These are phyloP conservation scores for Malus sieversii DNA, from an alignment of 306 rosid genomes.

Conservation along the genomic window DNA sequence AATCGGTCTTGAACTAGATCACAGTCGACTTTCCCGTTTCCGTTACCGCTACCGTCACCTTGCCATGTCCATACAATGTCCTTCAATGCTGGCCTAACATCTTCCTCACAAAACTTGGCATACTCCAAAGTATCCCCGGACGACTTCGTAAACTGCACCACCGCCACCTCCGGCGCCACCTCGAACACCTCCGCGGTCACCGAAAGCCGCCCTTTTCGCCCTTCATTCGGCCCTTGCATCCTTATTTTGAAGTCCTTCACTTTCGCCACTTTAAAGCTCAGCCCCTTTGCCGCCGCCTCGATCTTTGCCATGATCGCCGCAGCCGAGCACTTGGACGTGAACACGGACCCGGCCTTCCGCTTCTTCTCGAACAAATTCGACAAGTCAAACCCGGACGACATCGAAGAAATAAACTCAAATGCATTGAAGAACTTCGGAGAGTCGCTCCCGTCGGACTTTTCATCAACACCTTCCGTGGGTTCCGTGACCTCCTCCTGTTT, in stretches of 20 bases:
- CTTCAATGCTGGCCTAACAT: constrained; percentile 59
- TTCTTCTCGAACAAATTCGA: constrained; percentile 60
- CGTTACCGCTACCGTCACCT: constrained; percentile 34
- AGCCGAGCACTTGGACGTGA: constrained; percentile 56
- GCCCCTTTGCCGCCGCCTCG: constrained; percentile 41
- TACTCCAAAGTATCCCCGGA: constrained; percentile 74
- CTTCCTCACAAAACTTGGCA: constrained; percentile 54
- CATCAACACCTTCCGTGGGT: neutral
- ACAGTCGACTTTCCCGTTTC: neutral
- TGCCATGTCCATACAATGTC: constrained; percentile 92
- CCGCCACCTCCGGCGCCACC: constrained; percentile 67
- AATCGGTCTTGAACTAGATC: neutral
- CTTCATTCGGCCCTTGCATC: constrained; percentile 44
- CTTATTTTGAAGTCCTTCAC: constrained; percentile 49
- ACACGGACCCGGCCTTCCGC: constrained; percentile 40
- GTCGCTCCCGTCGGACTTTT: constrained; percentile 1
- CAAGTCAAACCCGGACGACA: constrained; percentile 74
- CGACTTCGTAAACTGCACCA: constrained; percentile 66
- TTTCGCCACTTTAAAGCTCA: constrained; percentile 36
- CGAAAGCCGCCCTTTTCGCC: constrained; percentile 47
- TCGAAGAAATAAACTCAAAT: constrained; percentile 61
- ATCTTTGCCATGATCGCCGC: constrained; percentile 49
- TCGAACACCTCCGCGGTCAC: constrained; percentile 68
- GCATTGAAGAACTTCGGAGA: constrained; percentile 74
- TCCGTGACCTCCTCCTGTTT: constrained; percentile 13